Conservation (phyloP, 2,329 filamentous ascomycete species). For the Paracamarosporium sp. region DNA sequence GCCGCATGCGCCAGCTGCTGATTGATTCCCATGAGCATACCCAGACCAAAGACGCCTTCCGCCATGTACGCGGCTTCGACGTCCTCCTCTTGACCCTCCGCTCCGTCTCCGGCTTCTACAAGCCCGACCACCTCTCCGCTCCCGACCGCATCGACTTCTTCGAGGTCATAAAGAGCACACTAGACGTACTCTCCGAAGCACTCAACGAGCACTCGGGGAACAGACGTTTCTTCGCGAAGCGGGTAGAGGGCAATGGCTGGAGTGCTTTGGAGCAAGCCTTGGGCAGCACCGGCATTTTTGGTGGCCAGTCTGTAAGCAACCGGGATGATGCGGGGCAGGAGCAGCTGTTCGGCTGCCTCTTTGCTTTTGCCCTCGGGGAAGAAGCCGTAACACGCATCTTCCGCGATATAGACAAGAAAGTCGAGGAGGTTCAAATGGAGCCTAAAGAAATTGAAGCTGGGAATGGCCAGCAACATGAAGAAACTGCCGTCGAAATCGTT, state of each 20-base stretch:
- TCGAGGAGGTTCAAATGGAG: conserved; percentile 22
- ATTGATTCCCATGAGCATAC: conserved; percentile 59
- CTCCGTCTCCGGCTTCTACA: conserved; percentile 77
- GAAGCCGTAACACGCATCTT: conserved; percentile 76
- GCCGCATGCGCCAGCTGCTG: conserved; percentile 70
- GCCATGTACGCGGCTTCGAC: conserved; percentile 80
- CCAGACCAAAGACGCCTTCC: conserved; percentile 78
- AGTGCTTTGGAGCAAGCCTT: conserved; percentile 75
- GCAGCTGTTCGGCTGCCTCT: conserved; percentile 81
- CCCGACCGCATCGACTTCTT: conserved; percentile 71
- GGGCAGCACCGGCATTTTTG: conserved; percentile 65
- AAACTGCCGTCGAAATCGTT: conserved; percentile 27
- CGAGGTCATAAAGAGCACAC: conserved; percentile 71
- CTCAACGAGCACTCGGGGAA: conserved; percentile 85
- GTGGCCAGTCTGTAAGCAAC: conserved; percentile 36
- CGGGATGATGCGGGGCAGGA: conserved; percentile 58
- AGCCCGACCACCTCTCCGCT: conserved; percentile 66
- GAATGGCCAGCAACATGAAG: conserved; percentile 4
- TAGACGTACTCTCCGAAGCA: conserved; percentile 76
- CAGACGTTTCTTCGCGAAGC: conserved; percentile 80
- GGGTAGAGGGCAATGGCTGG: conserved; percentile 81
- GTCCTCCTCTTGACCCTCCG: conserved; percentile 72
- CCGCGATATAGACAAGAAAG: conserved; percentile 44
- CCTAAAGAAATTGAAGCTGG: conserved; percentile 8
- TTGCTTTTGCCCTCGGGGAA: conserved; percentile 82